Base-by-base conservation (phyloP, 805 yeast genomes). In the Candida khao-thaluensis region DNA sequence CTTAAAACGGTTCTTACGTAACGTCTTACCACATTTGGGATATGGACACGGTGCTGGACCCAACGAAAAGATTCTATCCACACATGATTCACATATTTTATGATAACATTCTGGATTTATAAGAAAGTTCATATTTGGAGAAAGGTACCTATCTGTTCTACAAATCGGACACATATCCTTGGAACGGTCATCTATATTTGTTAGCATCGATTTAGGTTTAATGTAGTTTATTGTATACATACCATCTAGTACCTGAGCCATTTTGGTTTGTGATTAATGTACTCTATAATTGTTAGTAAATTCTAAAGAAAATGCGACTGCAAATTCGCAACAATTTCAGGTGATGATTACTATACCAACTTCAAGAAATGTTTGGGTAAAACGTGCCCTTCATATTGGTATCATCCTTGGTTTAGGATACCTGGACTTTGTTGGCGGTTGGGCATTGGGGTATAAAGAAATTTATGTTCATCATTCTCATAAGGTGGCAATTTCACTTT, bases 31-130 rank as follows among this genome's bases (percentile, higher is more conserved):
- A 68, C 99, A 93, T 37, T 82, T 81, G 3, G 89, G 85, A 59
- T 90, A 91, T 1, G 99, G 99, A 59, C 99, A 93, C 15, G 90
- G 93, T 0, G 96, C 93, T 0, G 99, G 99, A 3, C 99, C 99
- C 36, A 85, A 67, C 5, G 95, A 79, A 57, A 86, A 93, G 38
- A 93, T 90, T 48, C 99, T 76, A 61, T 93, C 98, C 30, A 91
- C 98, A 65, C 99, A 93, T 1, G 95, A 81, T 51, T 85, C 97
- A 66, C 99, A 93, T 61, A 93, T 91, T 70, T 88, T 91, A 59
- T 93, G 99, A 58, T 93, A 93, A 64, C 99, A 93, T 60, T 93
- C 99, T 0, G 98, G 95, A 53, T 93, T 93, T 48, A 93, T 89
- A 40, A 91, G 76, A 57, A 93, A 91, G 49, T 76, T 80, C 82